Conservation (phyloP, 805 yeast genomes). For the Kodamaea fukazawae region DNA sequence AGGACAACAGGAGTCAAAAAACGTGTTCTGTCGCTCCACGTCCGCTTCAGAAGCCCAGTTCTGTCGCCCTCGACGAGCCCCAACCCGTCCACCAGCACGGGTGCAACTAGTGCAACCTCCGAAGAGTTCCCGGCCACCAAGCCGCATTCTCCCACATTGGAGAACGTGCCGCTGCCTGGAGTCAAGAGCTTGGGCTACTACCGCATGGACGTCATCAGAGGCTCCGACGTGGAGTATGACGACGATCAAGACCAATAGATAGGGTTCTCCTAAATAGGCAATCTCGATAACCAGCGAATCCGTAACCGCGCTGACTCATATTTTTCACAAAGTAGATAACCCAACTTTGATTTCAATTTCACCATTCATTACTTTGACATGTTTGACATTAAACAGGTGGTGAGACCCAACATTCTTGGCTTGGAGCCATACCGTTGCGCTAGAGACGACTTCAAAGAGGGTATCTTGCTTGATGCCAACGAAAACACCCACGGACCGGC, state of each 20-base stretch:
- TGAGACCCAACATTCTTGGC: constrained; percentile 79
- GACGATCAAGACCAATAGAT: no score
- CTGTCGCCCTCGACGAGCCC: neutral
- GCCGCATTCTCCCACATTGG: neutral
- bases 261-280: no score
- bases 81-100: neutral
- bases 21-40: constrained; percentile 1
- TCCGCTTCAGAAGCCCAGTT: constrained; percentile 3
- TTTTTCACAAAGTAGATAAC: neutral
- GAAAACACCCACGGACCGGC: constrained; percentile 95
- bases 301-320: no score
- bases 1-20: neutral
- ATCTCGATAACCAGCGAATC: neutral
- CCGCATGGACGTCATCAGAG: neutral
- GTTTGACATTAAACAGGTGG: constrained; percentile 56
- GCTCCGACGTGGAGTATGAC: neutral
- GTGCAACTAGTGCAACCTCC: constrained; percentile 1
- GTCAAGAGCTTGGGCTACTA: neutral
- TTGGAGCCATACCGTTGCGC: constrained; percentile 96
- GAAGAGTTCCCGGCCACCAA: neutral
- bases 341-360: no score
- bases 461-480: constrained; percentile 89
- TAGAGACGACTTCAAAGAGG: constrained; percentile 88
- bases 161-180: neutral
- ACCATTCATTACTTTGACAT: constrained; percentile 10